Base-by-base conservation (phyloP, 192 early-diverging fungal genomes). In the Coemansia asiatica region DNA sequence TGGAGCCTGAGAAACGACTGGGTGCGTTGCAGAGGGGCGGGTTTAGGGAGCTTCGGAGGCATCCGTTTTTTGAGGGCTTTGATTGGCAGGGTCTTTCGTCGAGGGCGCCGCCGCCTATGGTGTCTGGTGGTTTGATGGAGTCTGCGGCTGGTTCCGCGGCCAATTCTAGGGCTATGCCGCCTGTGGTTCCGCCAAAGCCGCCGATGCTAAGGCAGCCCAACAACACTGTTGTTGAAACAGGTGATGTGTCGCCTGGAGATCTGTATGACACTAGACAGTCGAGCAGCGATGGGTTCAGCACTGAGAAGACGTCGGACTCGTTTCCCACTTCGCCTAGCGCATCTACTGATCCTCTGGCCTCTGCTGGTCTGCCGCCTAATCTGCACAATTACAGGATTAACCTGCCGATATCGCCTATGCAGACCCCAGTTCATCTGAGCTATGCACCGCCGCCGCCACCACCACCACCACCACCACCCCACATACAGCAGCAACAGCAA, bases 1-100 rank as follows among this genome's bases (percentile, higher is more conserved):
- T 85, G 23, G 85, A 89, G 8, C 87, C 91, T 5, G 75, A 79
- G 36, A 67, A 81, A 23, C 86, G 91, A 36, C 57, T 90, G 53
- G 87, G 92, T 61, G 66, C 90, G 56, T 75, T 81, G 35, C 76
- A 83, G 54, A 65, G 84, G 44, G 76, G 81, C 16, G 79, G 79
- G 0, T 67, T 93, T 15, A 69, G 75, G 8, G 85, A 84, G 23
- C 69, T 98, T 47, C 91, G 90, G 64, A 69, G 68, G 13, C 92
- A 97, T 48, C 65, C 90, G 15, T 94, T 97, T 60, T 97, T 97
- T 63, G 61, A 84, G 0, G 91, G 86, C n/a, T 84, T 96, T 33
- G 77, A 89, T 13, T 96, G 92, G 92, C 73, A 83, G 9, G 56
- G 61, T 0, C 35, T 94, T 19, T 26, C 57, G 1, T 29, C 54